These are phyloP conservation scores for Bretschneidera sinensis DNA, from an alignment of 345 rosid genomes.

Conservation along the genomic window DNA sequence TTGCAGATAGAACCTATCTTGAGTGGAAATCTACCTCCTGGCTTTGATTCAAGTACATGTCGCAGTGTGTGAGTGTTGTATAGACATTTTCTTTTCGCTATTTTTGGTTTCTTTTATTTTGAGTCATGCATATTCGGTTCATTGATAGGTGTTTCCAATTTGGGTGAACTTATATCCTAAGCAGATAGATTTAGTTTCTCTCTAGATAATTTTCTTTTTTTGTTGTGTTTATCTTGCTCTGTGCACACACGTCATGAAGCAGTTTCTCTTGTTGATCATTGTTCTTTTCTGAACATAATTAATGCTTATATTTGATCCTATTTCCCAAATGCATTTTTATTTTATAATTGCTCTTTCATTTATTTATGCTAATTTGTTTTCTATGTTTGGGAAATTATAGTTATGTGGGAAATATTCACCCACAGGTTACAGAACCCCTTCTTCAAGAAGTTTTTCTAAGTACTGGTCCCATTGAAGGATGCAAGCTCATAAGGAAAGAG, in stretches of 20 bases:
- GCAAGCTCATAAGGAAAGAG: constrained; percentile 68
- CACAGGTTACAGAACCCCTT: constrained; percentile 61
- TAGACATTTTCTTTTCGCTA: constrained; percentile 22
- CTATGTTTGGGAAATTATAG: constrained; percentile 26
- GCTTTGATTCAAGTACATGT: constrained; percentile 76
- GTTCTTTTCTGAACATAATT: too few relatives aligned
- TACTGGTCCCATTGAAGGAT: constrained; percentile 65
- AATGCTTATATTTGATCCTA: too few relatives aligned
- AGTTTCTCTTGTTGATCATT: too few relatives aligned
- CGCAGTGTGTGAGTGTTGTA: constrained; percentile 81
- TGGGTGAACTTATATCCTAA: neutral
- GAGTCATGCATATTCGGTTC: neutral
- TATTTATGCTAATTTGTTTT: constrained; percentile 5
- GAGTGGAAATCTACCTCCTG: constrained; percentile 85
- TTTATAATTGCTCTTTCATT: constrained; percentile 15
- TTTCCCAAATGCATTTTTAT: neutral
- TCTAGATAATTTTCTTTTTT: constrained; percentile 6
- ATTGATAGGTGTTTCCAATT: neutral
- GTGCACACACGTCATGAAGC: too few relatives aligned
- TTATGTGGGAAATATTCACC: constrained; percentile 69
- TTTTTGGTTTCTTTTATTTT: constrained; percentile 8
- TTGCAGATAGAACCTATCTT: constrained; percentile 79
- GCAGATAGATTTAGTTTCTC: neutral
- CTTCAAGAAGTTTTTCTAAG: constrained; percentile 65
- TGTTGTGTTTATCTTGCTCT: neutral